phyloP scores from a whole-genome alignment of 352 stramenopile species.

The Ochromonadaceae sp. region DNA sequence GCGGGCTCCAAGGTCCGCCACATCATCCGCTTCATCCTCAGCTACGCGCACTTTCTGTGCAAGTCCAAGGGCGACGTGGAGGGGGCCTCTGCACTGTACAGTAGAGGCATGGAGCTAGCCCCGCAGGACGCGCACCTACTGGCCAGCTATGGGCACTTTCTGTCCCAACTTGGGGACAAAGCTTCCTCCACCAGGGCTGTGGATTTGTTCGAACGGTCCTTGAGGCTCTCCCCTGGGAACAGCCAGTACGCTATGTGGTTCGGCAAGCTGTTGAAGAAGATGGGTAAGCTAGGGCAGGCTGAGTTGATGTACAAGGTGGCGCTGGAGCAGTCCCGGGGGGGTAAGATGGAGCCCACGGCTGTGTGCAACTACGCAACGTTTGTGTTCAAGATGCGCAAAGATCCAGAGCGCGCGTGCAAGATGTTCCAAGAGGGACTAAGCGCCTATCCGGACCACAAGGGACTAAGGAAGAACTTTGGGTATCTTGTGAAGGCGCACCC shows the following conservation, averaged over 20 bases:
- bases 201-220: neutral
- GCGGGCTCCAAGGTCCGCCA: neutral
- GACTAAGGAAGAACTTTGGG: constrained; percentile 11
- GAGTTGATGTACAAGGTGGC: neutral
- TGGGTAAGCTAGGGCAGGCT: neutral
- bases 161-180: neutral
- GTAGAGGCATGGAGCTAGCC: neutral
- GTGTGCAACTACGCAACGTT: constrained; percentile 17
- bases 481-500: too few species aligned
- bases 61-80: constrained; percentile 9
- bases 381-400: constrained; percentile 1
- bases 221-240: neutral
- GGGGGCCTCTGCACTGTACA: neutral
- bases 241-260: neutral
- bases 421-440: neutral
- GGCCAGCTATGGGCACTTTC: neutral
- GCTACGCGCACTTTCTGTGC: neutral
- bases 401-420: neutral
- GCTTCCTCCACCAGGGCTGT: neutral
- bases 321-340: neutral
- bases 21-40: neutral
- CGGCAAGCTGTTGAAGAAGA: neutral
- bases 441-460: neutral
- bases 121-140: neutral
- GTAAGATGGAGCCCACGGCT: neutral